A percentile compares a stretch with the other conserved stretches of the same genome.
Conservation (phyloP, 257 asterid species). For the Scutellaria minor region DNA sequence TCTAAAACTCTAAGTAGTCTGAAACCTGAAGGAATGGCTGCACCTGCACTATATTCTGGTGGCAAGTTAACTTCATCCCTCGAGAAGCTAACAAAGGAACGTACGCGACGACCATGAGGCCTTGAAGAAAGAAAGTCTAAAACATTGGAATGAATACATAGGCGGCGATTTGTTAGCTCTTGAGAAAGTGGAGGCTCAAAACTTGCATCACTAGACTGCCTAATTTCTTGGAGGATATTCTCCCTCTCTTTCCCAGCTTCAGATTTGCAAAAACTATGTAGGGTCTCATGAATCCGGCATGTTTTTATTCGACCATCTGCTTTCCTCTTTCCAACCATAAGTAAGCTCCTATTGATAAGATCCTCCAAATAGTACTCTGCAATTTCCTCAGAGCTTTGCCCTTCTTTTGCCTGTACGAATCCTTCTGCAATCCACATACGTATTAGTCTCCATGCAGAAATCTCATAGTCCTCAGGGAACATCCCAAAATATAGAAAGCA, state of each 20-base stretch:
- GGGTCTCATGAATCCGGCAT: conserved; percentile 6
- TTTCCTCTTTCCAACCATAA: not conserved
- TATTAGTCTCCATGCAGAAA: conserved; percentile 38
- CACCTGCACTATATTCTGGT: not conserved
- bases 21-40: conserved; percentile 39
- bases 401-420: not conserved
- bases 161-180: conserved; percentile 9
- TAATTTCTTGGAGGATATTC: conserved; percentile 13
- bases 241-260: not conserved
- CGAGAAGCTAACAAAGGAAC: conserved; percentile 6
- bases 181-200: not conserved
- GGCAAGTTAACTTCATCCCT: not conserved
- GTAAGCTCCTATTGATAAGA: conserved; percentile 15
- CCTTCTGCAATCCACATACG: conserved; percentile 47
- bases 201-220: not conserved
- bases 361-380: conserved; percentile 7
- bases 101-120: not conserved
- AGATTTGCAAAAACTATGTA: conserved; percentile 16
- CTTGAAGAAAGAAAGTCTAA: not conserved
- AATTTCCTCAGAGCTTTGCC: not conserved
- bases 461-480: conserved; percentile 24
- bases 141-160: conserved; percentile 19
- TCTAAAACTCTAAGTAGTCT: conserved; percentile 44
- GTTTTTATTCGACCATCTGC: conserved; percentile 6
- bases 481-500: conserved; percentile 27